Evolutionary conservation across 768 basidiomycete genomes (phyloP).

Genomic region (Mrakia hoshinonis): DNA sequence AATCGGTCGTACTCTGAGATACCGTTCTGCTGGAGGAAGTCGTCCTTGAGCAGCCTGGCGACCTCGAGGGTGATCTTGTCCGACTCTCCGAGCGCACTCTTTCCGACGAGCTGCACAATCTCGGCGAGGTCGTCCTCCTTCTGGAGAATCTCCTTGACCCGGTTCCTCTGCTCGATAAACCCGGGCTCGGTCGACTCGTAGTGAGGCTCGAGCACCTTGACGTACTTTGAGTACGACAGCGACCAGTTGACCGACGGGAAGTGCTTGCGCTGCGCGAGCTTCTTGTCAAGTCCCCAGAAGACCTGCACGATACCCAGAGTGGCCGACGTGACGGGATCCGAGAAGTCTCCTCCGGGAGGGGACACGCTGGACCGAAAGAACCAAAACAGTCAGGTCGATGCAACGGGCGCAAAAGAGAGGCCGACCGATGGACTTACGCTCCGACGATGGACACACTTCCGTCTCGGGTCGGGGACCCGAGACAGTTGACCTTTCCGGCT

Average conservation of each 20-base stretch:
- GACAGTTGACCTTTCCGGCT: conserved; percentile 85
- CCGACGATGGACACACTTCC: conserved; percentile 98
- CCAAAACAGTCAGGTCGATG: not conserved
- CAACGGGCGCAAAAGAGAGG: not conserved
- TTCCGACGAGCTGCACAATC: conserved; percentile 98
- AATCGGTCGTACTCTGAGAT: conserved; percentile 52
- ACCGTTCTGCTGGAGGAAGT: conserved; percentile 95
- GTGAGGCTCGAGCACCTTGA: conserved; percentile 81
- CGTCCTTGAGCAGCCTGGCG: conserved; percentile 48
- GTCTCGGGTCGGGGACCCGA: conserved; percentile 76
- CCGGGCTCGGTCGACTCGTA: conserved; percentile 86
- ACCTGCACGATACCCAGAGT: conserved; percentile 98
- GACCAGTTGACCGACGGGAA: conserved; percentile 99
- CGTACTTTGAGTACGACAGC: conserved; percentile 98
- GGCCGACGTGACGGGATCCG: conserved; percentile 94
- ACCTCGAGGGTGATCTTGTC: conserved; percentile 94
- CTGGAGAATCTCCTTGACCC: conserved; percentile 92
- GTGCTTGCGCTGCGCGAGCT: conserved; percentile 95
- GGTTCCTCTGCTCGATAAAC: conserved; percentile 86
- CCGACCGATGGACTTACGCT: conserved; percentile 57
- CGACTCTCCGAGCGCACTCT: conserved; percentile 89
- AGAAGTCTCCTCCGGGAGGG: conserved; percentile 97
- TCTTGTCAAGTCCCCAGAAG: conserved; percentile 99
- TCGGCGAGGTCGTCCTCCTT: conserved; percentile 98
- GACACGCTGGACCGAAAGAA: conserved; percentile 58